phyloP scores from a whole-genome alignment of 768 basidiomycete species.

The Suillus placidus region DNA sequence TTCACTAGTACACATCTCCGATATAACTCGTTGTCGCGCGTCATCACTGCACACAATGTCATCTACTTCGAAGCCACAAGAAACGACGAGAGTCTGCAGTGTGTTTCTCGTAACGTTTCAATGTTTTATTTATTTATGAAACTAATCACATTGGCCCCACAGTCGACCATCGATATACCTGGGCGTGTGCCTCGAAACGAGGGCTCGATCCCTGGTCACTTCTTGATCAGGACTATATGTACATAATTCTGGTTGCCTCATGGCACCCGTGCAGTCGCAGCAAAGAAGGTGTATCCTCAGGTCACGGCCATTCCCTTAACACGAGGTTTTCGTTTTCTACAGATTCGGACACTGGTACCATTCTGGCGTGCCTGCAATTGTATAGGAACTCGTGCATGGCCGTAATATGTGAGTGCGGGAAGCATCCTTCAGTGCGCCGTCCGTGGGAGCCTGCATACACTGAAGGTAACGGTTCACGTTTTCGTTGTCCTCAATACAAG shows the following conservation, averaged over 20 bases:
- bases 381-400: neutral
- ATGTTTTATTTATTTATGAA: too few relatives aligned
- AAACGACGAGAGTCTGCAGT: neutral
- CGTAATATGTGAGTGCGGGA: neutral
- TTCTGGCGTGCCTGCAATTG: neutral
- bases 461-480: neutral
- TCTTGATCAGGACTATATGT: neutral
- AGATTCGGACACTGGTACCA: neutral
- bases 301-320: neutral
- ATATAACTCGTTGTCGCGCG: neutral
- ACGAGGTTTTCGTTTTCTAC: neutral
- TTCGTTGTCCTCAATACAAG: neutral
- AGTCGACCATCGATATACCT: neutral
- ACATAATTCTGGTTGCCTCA: neutral
- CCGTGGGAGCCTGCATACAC: neutral
- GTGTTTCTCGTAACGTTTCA: neutral
- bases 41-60: neutral
- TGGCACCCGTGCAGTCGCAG: slow-evolving; percentile 2
- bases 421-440: neutral
- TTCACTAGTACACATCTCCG: neutral
- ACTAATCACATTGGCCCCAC: neutral
- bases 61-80: neutral
- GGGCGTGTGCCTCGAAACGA: neutral
- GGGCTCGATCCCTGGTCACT: neutral
- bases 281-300: neutral